Evolutionary conservation across 208 protist genomes (phyloP), one percentile per base, ranked within the genome.

Genomic region (Acanthamoeba castellanii): DNA sequence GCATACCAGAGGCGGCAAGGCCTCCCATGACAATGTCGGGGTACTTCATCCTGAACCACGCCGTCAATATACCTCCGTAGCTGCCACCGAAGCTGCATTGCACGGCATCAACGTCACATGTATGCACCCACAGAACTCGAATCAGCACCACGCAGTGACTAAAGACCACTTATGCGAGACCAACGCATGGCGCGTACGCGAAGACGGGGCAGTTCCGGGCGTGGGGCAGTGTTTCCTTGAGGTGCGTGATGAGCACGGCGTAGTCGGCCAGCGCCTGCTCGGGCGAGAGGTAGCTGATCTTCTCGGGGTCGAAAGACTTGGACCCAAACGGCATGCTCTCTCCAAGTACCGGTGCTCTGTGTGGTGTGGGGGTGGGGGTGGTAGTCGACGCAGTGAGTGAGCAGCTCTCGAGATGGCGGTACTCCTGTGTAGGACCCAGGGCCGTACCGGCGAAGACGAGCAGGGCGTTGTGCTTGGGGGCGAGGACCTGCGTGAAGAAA

Each of bases 231-330:
- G 34, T 81, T 18, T 82, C 94, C 64, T 96, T 52, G n/a, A 82
- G 42, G 68, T 96, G 70, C n/a, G 68, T 85, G 64, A 98, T 84
- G 30, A 98, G 72, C 30, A 70, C 30, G 32, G 98, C 97, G 90
- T 97, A 98, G 96, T 99, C 98, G 0, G 97, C 98, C 18, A 99
- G 84, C 37, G 98, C 98, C 84, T 98, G 98, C 42, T 98, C 97
- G 57, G 95, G 92, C 9, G 94, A 96, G 1, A 98, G 89, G 32
- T 94, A 98, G 4, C 76, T 52, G 20, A 97, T 42, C 68, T 97
- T 96, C 27, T 88, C 91, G 3, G 30, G 30, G 0, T 55, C 82
- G 20, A 84, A 95, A 37, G 94, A 95, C 1, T 89, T 27, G 37
- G 96, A 52, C 2, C 97, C 96, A 88, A 98, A 98, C 30, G 97